Evolutionary conservation across 140 eudicot genomes (phyloP).

Genomic region (Senecio squalidus): DNA sequence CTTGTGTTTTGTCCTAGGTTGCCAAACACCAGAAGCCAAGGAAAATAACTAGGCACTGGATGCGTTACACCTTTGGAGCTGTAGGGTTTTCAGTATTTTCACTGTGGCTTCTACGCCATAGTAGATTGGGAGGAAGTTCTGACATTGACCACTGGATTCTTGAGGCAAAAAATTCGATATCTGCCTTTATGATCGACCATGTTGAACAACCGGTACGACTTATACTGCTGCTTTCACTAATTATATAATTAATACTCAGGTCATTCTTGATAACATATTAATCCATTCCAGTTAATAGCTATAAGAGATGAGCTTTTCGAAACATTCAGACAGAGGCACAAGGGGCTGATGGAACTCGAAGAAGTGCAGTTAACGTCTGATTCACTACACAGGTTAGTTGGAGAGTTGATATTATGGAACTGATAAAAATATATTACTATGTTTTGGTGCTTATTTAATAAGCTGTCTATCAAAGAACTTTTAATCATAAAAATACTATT

Average conservation of each 20-base stretch:
- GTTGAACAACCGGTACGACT: conserved; percentile 91
- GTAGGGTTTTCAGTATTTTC: conserved; percentile 75
- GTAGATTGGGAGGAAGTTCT: conserved; percentile 89
- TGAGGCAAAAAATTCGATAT: conserved; percentile 75
- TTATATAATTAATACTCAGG: not conserved
- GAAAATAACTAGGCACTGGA: conserved; percentile 66
- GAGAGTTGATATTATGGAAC: not conserved
- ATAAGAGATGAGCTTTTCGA: conserved; percentile 95
- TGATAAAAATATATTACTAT: not conserved
- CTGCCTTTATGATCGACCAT: conserved; percentile 79
- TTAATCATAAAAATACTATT: not conserved
- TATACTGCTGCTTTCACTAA: not conserved
- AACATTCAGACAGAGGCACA: conserved; percentile 91
- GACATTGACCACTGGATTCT: conserved; percentile 89
- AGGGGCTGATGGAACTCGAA: conserved; percentile 87
- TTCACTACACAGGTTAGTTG: conserved; percentile 80
- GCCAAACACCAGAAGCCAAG: conserved; percentile 72
- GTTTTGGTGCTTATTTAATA: not conserved
- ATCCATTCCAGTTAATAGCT: conserved; percentile 55
- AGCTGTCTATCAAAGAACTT: not conserved
- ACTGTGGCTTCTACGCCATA: conserved; percentile 84
- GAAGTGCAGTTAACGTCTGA: conserved; percentile 92
- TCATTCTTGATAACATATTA: conserved; percentile 11
- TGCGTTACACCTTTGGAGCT: conserved; percentile 73
- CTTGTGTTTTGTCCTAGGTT: conserved; percentile 48